Conservation (phyloP, 148 eudicot species). For the Drosera capensis region DNA sequence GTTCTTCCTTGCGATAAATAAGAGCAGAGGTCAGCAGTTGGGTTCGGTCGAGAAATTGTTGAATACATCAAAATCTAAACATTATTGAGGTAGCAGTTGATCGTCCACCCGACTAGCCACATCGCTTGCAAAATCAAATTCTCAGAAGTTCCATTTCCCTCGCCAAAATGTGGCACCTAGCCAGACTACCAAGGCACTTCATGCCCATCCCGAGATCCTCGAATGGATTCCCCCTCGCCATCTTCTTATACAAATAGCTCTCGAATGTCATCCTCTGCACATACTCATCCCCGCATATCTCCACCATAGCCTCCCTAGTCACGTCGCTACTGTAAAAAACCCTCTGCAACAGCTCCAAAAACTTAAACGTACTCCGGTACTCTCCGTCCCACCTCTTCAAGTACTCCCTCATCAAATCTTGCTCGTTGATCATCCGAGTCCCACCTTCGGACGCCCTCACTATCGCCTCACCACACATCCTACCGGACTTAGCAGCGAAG, state of each 20-base stretch:
- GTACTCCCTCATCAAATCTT: slow-evolving; percentile 75
- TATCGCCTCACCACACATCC: slow-evolving; percentile 61
- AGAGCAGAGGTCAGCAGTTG: no score
- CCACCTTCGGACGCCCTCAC: slow-evolving; percentile 79
- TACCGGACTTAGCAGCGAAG: slow-evolving; percentile 81
- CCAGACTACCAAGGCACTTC: slow-evolving; percentile 59
- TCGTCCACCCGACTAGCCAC: no score
- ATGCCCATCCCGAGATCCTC: slow-evolving; percentile 60
- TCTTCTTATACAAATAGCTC: slow-evolving; percentile 82
- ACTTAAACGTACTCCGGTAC: slow-evolving; percentile 46
- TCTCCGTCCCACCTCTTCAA: slow-evolving; percentile 66
- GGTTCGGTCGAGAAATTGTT: no score
- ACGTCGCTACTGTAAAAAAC: slow-evolving; percentile 75
- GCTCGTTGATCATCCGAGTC: slow-evolving; percentile 35
- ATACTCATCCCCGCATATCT: slow-evolving; percentile 83
- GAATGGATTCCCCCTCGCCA: slow-evolving; percentile 52
- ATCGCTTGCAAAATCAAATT: background rate
- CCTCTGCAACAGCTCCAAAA: slow-evolving; percentile 67
- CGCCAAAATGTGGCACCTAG: slow-evolving; percentile 47
- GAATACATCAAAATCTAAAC: no score
- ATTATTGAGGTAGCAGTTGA: no score
- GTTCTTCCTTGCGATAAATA: no score
- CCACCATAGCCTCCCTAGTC: slow-evolving; percentile 81
- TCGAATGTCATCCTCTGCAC: slow-evolving; percentile 97
- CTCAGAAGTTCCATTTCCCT: slow-evolving; percentile 17